A percentile compares a stretch with the other conserved stretches of the same genome.
Conservation (phyloP, 371 early-diverging fungal genomes). For the Apophysomyces trapeziformis region DNA sequence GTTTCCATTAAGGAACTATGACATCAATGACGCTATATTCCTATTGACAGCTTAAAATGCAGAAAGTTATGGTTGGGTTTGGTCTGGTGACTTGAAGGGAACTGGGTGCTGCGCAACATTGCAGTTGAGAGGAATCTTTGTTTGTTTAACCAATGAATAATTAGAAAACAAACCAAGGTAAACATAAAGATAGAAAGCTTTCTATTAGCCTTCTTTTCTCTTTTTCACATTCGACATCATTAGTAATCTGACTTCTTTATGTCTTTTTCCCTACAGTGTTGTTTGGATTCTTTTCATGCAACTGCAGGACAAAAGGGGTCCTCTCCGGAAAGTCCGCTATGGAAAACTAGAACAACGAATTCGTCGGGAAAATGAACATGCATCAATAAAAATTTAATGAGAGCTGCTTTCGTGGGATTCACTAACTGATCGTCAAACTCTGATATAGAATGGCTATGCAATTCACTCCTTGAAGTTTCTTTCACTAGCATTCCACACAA, state of each 20-base stretch:
- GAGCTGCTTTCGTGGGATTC: no score
- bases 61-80: neutral
- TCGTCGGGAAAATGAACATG: neutral
- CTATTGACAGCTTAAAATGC: neutral
- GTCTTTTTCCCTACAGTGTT: neutral
- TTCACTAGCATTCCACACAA: no score
- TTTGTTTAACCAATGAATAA: neutral
- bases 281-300: neutral
- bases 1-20: neutral
- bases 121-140: neutral
- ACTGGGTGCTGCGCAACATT: slow-evolving; percentile 5
- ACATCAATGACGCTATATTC: neutral
- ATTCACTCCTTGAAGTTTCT: no score
- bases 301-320: neutral
- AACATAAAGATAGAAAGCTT: no score
- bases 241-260: neutral
- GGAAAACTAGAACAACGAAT: slow-evolving; percentile 9
- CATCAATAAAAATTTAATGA: no score
- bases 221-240: no score
- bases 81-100: neutral
- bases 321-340: slow-evolving; percentile 20
- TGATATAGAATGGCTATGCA: no score
- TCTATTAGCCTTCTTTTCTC: no score
- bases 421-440: no score
- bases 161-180: neutral